phyloP scores from a whole-genome alignment of 805 yeast species.

The Tetrapisispora nanseiensis region DNA sequence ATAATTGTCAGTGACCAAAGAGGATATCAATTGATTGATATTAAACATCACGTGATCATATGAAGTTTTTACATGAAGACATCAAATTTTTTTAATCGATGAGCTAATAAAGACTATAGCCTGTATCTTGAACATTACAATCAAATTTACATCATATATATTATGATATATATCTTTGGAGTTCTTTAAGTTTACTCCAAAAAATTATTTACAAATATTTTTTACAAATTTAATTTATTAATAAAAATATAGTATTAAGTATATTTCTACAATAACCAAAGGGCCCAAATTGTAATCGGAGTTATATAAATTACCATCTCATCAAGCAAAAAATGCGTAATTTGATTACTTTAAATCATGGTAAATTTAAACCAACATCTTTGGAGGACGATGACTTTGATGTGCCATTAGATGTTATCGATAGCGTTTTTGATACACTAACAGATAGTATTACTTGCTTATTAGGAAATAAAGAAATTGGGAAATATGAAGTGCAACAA shows the following conservation, averaged over 20 bases:
- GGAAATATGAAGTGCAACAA: conserved; percentile 66
- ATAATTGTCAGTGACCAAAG: no score
- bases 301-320: neutral
- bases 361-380: conserved; percentile 20
- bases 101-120: neutral
- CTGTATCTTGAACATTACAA: neutral
- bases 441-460: conserved; percentile 64
- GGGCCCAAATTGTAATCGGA: neutral
- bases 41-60: neutral
- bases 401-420: conserved; percentile 13
- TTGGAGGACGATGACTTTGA: conserved; percentile 8
- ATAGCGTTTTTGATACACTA: conserved; percentile 54
- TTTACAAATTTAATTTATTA: no score
- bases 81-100: neutral
- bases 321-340: conserved; percentile 23
- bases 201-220: no score
- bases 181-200: no score
- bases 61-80: neutral
- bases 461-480: conserved; percentile 45
- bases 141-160: neutral
- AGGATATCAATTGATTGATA: no score
- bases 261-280: no score
- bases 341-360: conserved; percentile 26
- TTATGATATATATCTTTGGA: neutral
- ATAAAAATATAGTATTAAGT: no score